Evolutionary conservation across 2,329 filamentous ascomycete species (phyloP), one percentile per base, ranked within the genome.

Genomic region (Orbilia brochopaga): DNA sequence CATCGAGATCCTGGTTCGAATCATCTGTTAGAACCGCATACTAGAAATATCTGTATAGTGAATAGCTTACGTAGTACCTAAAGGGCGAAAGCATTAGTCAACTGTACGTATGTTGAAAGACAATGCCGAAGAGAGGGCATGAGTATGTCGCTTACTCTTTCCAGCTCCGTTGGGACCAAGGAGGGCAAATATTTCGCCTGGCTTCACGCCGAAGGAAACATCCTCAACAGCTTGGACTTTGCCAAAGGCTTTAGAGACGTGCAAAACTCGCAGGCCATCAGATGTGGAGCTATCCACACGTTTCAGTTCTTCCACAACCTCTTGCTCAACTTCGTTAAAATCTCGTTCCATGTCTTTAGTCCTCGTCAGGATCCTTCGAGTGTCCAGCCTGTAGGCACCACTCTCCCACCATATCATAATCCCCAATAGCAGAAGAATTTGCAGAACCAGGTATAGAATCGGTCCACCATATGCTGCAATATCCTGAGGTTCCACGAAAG

Each of bases 141-240:
- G 7, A 19, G 11, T 8, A 15, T 10, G 23, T 1, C 13, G 15
- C 0, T 91, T 96, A 0, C 88, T 91, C 77, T 97, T 97, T 65
- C 92, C 92, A 0, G 92, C 93, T 23, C 92, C 92, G 77, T 96
- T 96, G 15, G 92, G 92, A 0, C 92, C 92, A 0, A 97, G 84
- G 0, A 97, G 83, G 0, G 92, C 92, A 79, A 96, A 96, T 0
- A 96, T 90, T 78, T 96, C 89, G 55, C 90, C 89, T 54, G 86
- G 86, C 15, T 85, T 85, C 32, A 97, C 88, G 17, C 89, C 88
- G 76, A 97, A 96, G 0, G 89, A 90, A 46, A 95, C 86, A 76
- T 96, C 90, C 75, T 96, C 88, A n/a, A 97, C 91, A 1, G 91
- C 92, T 0, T 87, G 86, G 75, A 89, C 88, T 73, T 84, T 84